These are phyloP conservation scores for Catharanthus roseus DNA, from an alignment of 257 asterid species.

Conservation along the genomic window DNA sequence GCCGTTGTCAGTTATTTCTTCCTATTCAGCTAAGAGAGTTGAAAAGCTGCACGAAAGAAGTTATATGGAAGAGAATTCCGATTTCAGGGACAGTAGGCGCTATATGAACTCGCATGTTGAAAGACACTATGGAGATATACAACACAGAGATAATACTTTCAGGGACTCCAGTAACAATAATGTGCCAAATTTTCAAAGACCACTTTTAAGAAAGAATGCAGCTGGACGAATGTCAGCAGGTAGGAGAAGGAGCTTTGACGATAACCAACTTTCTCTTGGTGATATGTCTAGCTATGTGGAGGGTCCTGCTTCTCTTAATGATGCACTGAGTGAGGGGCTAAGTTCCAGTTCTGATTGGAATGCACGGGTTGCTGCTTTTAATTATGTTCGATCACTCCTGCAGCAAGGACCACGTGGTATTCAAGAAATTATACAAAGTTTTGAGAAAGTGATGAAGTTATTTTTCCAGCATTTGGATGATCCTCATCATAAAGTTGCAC, in stretches of 20 bases:
- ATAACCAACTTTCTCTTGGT: slow-evolving; percentile 70
- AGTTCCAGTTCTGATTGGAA: slow-evolving; percentile 95
- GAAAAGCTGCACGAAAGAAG: slow-evolving; percentile 73
- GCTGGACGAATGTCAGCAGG: slow-evolving; percentile 82
- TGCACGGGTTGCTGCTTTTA: slow-evolving; percentile 93
- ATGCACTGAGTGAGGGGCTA: slow-evolving; percentile 89
- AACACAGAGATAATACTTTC: slow-evolving; percentile 60
- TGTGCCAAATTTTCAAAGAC: slow-evolving; percentile 93
- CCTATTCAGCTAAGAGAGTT: slow-evolving; percentile 66
- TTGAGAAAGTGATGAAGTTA: slow-evolving; percentile 97
- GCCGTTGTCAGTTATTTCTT: slow-evolving; percentile 45
- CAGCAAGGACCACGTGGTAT: slow-evolving; percentile 92
- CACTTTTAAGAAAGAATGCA: slow-evolving; percentile 76
- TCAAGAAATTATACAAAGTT: slow-evolving; percentile 92
- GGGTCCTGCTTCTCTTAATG: slow-evolving; percentile 85
- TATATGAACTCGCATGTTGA: slow-evolving; percentile 48
- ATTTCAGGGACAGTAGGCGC: slow-evolving; percentile 68
- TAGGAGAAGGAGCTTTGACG: slow-evolving; percentile 96
- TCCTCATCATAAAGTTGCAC: slow-evolving; percentile 99
- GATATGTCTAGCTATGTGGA: slow-evolving; percentile 73
- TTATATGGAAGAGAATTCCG: slow-evolving; percentile 62
- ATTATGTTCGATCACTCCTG: slow-evolving; percentile 61
- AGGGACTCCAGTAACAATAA: slow-evolving; percentile 61
- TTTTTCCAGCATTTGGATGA: slow-evolving; percentile 99
- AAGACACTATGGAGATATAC: slow-evolving; percentile 60